Base-by-base conservation (phyloP, 331 rosid genomes). In the Rosa hybrid region DNA sequence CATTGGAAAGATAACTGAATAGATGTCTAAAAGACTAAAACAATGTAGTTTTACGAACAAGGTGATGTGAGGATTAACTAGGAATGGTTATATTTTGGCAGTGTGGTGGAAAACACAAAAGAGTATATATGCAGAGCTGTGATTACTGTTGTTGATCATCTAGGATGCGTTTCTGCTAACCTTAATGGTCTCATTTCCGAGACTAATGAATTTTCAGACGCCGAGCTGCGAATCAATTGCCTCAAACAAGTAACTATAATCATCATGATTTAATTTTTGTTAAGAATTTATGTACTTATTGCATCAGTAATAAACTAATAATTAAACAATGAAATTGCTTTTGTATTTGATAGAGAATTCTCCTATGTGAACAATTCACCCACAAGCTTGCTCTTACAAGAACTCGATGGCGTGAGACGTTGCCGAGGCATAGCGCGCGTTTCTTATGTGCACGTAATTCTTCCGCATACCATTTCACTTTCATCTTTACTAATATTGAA, bases 71-170 rank as follows among this genome's bases (percentile, higher is more conserved):
- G n/a, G 68, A 21, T 13, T 59, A 9, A 34, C n/a, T 13, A 44
- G 20, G 57, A 8, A 23, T 12, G 4, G 34, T 23, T 21, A 16
- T 49, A 12, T 10, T 21, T 78, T 67, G 77, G 77, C 89, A 96
- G 99, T 27, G 96, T 85, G 68, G 48, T 93, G 83, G 97, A 88
- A n/a, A 91, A 85, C 56, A 93, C 99, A 76, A 93, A 85, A 82
- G 96, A 90, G 78, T 96, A 96, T 50, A 21, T 91, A 44, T 93
- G 97, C 88, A 85, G 88, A 71, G 91, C 96, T 0, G 80, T 91
- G 86, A 92, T 95, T 5, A 88, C 94, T 23, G 89, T 91, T 30
- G 90, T 95, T 80, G 99, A 91, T 82, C 99, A 95, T 90, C 91
- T 95, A 72, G 98, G 98, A 74, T 87, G 86, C 27, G 96, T 93